These are phyloP conservation scores for Cladosporium sp. DNA, from an alignment of 2,329 filamentous ascomycete species.

Conservation along the genomic window DNA sequence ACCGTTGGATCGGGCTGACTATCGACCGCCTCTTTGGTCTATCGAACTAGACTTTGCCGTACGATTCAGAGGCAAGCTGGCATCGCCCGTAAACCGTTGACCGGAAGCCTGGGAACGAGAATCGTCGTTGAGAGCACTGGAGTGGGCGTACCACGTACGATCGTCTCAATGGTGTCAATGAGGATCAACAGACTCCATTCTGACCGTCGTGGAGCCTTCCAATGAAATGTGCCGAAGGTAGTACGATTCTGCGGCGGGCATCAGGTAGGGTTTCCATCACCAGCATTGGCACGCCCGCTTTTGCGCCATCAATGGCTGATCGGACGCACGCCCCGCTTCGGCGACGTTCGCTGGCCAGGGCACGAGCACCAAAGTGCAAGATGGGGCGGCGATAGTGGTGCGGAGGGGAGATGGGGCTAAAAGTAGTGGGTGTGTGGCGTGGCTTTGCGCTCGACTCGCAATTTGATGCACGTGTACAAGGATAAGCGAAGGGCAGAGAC, in stretches of 20 bases:
- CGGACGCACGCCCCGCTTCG: conserved; percentile 6
- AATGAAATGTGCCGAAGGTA: conserved; percentile 4
- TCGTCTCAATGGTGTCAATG: not conserved
- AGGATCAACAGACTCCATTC: conserved; percentile 8
- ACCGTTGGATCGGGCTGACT: conserved; percentile 9
- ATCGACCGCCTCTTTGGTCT: conserved; percentile 9
- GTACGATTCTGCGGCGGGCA: conserved; percentile 1
- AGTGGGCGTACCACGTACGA: not conserved
- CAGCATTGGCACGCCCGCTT: not conserved
- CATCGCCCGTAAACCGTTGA: not conserved
- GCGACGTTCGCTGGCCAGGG: not conserved
- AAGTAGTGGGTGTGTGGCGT: not conserved
- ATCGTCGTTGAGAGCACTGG: not conserved
- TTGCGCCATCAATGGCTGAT: conserved; percentile 8
- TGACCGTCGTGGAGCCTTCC: not conserved
- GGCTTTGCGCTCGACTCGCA: not conserved
- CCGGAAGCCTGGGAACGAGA: not conserved
- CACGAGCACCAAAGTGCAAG: not conserved
- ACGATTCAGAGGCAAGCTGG: conserved; percentile 4
- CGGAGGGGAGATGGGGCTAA: not conserved
- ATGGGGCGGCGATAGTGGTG: not conserved
- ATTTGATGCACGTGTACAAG: not conserved
- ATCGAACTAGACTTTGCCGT: conserved; percentile 4
- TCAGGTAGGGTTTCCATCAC: not conserved
- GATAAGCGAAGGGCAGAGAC: not conserved